A percentile compares a stretch with the other conserved stretches of the same genome.
phyloP scores from a whole-genome alignment of 192 early-diverging fungal species.

The Dispira simplex region DNA sequence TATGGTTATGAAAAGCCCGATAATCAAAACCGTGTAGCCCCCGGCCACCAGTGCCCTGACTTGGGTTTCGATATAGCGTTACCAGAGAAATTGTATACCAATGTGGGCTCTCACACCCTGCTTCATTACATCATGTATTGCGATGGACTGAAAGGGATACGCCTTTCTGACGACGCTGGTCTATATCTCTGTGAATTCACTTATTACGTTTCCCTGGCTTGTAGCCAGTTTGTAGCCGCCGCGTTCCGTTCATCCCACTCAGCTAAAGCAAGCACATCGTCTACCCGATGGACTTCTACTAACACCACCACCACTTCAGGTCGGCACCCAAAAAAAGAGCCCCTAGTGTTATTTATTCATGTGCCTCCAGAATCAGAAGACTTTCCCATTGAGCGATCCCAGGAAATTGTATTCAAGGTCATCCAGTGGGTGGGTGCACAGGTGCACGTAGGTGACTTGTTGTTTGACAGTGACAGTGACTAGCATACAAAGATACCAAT shows the following conservation, averaged over 20 bases:
- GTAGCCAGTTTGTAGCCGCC: too few species aligned
- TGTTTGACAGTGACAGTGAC: too few species aligned
- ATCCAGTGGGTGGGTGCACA: conserved; percentile 10
- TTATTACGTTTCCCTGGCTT: conserved; percentile 30
- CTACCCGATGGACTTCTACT: too few species aligned
- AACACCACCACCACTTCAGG: too few species aligned
- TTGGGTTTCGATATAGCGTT: conserved; percentile 13
- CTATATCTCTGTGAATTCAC: conserved; percentile 45
- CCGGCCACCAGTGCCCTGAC: conserved; percentile 16
- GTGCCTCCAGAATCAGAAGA: conserved; percentile 23
- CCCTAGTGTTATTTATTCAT: conserved; percentile 27
- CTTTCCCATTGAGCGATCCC: conserved; percentile 19
- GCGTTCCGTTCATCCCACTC: too few species aligned
- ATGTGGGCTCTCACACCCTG: conserved; percentile 22
- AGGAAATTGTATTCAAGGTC: conserved; percentile 18
- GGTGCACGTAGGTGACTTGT: too few species aligned
- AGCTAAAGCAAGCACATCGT: too few species aligned
- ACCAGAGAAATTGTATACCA: conserved; percentile 17
- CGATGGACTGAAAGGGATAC: conserved; percentile 21
- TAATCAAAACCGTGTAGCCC: conserved; percentile 21
- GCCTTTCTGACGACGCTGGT: conserved; percentile 31
- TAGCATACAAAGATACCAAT: too few species aligned
- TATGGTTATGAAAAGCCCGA: conserved; percentile 29
- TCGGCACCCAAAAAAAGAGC: too few species aligned
- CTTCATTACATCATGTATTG: conserved; percentile 15